Evolutionary conservation across 495 filamentous ascomycete species (phyloP), one percentile per base, ranked within the genome.

Genomic region (Xylaria grammica): DNA sequence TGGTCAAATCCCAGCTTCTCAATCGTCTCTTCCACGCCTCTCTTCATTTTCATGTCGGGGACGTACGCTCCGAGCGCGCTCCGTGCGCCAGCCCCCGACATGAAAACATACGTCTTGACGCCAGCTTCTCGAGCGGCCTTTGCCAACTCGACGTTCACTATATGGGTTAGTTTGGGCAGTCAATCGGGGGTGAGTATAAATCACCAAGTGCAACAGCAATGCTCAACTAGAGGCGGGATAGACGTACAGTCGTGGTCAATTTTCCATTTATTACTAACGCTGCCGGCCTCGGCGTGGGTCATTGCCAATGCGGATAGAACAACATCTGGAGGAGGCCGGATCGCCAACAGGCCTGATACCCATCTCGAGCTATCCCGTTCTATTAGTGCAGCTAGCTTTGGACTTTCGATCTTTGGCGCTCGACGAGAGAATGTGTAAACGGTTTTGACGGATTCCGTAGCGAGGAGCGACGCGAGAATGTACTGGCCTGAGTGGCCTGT

Each of bases 11-110:
- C 88, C 32, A 93, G 69, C 30, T 68, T 83, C 69, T 86, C 85
- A 11, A 90, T 79, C 17, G 82, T 84, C 17, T 91, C 88, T 63
- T 93, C 90, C 40, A 91, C 76, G 69, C 90, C 86, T 13, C 85
- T 89, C 73, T 93, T 93, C 86, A 92, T 91, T 58, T 83, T 83
- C 1, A 72, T 24, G 62, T 91, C 40, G 40, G 40, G 19, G 40
- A 44, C 19, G 40, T 44, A 44, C 40, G 15, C 40, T 44, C 40
- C 40, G 8, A 44, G 40, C 7, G 15, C 15, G 8, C 40, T 44
- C 4, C 40, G 40, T n/a, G 40, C 40, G 1, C 40, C 40, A n/a
- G 40, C 15, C 7, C 40, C 40, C 9, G 40, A 44, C 15, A 44
- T 44, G 19, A 44, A 44, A 1, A 44, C 40, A n/a, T 44, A 44